phyloP scores from a whole-genome alignment of 2,329 filamentous ascomycete species.

The Colletotrichum echinochloae region DNA sequence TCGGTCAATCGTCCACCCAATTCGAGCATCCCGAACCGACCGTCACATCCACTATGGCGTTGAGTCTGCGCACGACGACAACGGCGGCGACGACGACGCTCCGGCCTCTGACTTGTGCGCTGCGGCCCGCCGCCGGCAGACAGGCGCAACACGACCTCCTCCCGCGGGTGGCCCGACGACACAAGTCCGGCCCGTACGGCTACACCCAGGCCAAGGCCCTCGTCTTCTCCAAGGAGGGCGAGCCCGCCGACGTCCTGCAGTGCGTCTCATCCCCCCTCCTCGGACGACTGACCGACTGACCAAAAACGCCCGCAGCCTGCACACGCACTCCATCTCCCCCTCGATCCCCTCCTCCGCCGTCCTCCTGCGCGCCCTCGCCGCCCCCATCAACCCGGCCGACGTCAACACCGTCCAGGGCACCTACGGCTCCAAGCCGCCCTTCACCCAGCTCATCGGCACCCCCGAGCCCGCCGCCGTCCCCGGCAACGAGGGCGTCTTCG shows the following conservation, averaged over 20 bases:
- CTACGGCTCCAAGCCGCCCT: constrained; percentile 87
- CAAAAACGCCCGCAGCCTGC: constrained; percentile 58
- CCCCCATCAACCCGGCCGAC: constrained; percentile 96
- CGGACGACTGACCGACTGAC: constrained; percentile 45
- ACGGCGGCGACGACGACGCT: constrained; percentile 29
- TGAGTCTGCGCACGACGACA: constrained; percentile 21
- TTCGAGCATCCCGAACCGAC: not conserved
- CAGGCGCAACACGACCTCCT: not conserved
- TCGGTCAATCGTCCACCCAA: not conserved
- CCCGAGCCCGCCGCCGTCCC: constrained; percentile 79
- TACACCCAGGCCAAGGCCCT: constrained; percentile 90
- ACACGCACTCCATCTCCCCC: constrained; percentile 82
- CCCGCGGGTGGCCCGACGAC: constrained; percentile 50
- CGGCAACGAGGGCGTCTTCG: constrained; percentile 94
- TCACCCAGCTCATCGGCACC: constrained; percentile 82
- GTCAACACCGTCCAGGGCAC: constrained; percentile 98
- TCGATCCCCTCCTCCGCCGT: constrained; percentile 73
- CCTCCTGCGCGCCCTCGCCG: constrained; percentile 88
- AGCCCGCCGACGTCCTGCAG: constrained; percentile 78
- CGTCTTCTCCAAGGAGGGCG: constrained; percentile 79
- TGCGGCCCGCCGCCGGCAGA: constrained; percentile 17
- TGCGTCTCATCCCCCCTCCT: constrained; percentile 48
- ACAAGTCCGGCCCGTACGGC: constrained; percentile 75
- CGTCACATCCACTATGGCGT: constrained; percentile 19
- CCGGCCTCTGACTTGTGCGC: constrained; percentile 34